Percentiles rank a stretch among this genome's conserved stretches.
phyloP scores from a whole-genome alignment of 352 stramenopile species.

The Phytophthora aleatoria region DNA sequence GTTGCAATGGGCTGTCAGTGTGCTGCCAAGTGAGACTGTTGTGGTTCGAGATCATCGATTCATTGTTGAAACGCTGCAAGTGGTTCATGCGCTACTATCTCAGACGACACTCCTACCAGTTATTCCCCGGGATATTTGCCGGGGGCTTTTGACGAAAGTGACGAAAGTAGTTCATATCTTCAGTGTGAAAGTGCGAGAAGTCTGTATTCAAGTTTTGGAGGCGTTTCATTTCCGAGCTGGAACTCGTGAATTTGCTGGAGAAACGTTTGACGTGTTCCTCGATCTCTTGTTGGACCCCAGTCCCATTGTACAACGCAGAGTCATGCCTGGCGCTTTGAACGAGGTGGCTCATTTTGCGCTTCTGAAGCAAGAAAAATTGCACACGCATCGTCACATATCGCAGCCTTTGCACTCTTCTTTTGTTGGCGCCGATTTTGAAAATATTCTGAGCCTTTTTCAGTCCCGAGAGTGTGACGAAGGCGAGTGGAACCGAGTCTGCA shows the following conservation, averaged over 20 bases:
- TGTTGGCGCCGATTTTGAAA: constrained; percentile 48
- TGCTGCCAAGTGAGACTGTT: constrained; percentile 18
- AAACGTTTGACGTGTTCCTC: constrained; percentile 21
- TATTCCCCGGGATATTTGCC: constrained; percentile 21
- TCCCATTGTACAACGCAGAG: constrained; percentile 6
- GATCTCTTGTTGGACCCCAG: constrained; percentile 34
- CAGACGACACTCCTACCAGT: constrained; percentile 8
- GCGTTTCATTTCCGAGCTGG: constrained; percentile 16
- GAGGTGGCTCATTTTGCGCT: constrained; percentile 27
- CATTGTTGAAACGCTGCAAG: constrained; percentile 24
- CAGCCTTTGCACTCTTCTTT: constrained; percentile 41
- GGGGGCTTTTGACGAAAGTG: constrained; percentile 13
- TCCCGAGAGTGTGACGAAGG: constrained; percentile 28
- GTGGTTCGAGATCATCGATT: constrained; percentile 25
- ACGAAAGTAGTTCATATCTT: constrained; percentile 10
- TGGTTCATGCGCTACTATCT: constrained; percentile 27
- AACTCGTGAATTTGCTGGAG: constrained; percentile 15
- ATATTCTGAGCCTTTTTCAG: constrained; percentile 43
- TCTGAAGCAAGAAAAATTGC: constrained; percentile 14
- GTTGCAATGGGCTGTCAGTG: constrained; percentile 26
- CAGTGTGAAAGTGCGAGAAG: constrained; percentile 28
- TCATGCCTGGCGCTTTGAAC: constrained; percentile 17
- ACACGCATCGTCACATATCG: constrained; percentile 1
- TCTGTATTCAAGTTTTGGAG: constrained; percentile 34
- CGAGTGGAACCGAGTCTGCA: constrained; percentile 47